Percentiles rank a stretch among this genome's conserved stretches.
Evolutionary conservation across 225 moss, liverwort and hornwort species (phyloP).

Genomic region (Thuidium tamariscinum): DNA sequence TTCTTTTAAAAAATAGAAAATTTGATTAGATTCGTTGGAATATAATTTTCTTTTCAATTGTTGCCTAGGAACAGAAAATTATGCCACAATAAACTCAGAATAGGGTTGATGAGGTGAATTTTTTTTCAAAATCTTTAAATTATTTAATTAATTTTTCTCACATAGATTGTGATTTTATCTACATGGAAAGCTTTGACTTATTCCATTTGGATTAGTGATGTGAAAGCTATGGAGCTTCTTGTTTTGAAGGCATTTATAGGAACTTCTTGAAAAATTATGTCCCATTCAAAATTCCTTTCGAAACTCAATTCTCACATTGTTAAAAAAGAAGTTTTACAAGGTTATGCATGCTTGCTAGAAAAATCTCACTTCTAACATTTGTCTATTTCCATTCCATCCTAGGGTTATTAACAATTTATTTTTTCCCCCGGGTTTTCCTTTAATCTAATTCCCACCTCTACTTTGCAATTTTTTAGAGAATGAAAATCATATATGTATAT

Average conservation of each 20-base stretch:
- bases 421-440: neutral
- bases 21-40: too few species aligned
- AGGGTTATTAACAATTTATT: neutral
- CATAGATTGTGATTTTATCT: neutral
- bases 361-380: accelerated
- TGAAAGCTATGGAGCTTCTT: neutral
- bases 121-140: too few species aligned
- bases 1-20: too few species aligned
- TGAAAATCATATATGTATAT: neutral
- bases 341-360: neutral
- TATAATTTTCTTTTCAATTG: too few species aligned
- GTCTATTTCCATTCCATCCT: neutral
- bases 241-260: neutral
- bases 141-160: too few species aligned
- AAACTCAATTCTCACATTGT: neutral
- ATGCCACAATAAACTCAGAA: neutral
- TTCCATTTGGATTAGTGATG: neutral
- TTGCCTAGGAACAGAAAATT: too few species aligned
- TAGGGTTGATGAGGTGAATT: too few species aligned
- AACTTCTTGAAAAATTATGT: neutral
- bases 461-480: neutral
- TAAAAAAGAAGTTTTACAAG: neutral
- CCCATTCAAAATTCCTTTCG: neutral
- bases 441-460: neutral
- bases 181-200: neutral